Conservation (phyloP, 1,284 basidiomycete genomes). For the Cryptococcus sp. region DNA sequence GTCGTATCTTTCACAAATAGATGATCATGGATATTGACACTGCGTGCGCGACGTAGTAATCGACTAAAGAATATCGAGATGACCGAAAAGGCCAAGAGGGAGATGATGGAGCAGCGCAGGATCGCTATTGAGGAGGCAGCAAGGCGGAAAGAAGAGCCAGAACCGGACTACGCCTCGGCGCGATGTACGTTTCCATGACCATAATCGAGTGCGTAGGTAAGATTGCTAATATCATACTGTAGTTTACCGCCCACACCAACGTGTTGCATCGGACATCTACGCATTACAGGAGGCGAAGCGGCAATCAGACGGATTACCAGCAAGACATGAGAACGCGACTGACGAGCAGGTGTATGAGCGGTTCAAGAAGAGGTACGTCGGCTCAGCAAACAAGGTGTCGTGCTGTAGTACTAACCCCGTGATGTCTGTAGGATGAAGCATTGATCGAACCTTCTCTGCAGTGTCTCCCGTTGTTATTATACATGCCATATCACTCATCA, state of each 20-base stretch:
- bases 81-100: conserved; percentile 90
- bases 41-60: conserved; percentile 58
- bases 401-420: conserved; percentile 1
- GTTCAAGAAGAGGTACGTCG: conserved; percentile 54
- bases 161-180: conserved; percentile 71
- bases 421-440: conserved; percentile 12
- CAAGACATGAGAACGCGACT: conserved; percentile 70
- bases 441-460: background rate
- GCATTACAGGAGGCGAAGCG: conserved; percentile 81
- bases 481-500: too few species aligned
- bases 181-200: conserved; percentile 66
- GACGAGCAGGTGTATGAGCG: conserved; percentile 75
- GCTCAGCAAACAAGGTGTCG: background rate
- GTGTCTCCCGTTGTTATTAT: too few species aligned
- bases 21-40: background rate
- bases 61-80: conserved; percentile 93
- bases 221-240: background rate
- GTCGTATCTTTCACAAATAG: background rate
- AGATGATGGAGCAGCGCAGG: conserved; percentile 72
- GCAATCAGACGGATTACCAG: conserved; percentile 70
- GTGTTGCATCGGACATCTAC: conserved; percentile 78
- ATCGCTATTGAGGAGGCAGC: conserved; percentile 34
- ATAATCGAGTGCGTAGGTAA: background rate
- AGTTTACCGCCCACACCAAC: conserved; percentile 81
- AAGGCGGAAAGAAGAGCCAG: conserved; percentile 56